Conservation (phyloP, 176 grass and related monocot species). For the Phragmites australis region DNA sequence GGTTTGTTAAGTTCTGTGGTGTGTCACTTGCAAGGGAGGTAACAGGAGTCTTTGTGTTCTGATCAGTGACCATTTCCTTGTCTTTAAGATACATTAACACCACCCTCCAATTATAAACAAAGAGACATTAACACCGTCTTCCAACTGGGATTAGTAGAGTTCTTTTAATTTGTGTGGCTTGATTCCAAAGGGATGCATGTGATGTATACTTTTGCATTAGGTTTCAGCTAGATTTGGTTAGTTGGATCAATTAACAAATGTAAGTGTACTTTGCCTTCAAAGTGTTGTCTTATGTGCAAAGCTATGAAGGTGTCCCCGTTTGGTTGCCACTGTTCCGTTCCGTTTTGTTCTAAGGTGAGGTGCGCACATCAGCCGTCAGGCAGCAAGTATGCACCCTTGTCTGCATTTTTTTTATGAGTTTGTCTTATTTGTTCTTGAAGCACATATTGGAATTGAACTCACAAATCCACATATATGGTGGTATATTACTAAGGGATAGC, state of each 20-base stretch:
- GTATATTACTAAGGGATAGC: too few species aligned
- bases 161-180: conserved; percentile 12
- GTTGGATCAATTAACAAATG: conserved; percentile 26
- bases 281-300: conserved; percentile 34
- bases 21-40: conserved; percentile 43
- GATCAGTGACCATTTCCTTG: conserved; percentile 8
- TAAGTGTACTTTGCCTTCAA: conserved; percentile 49
- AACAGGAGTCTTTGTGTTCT: conserved; percentile 18
- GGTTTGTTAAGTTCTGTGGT: neutral
- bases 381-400: neutral
- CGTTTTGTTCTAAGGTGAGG: neutral
- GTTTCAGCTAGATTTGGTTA: conserved; percentile 40
- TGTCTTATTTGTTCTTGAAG: neutral
- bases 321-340: neutral
- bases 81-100: conserved; percentile 47
- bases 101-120: conserved; percentile 4
- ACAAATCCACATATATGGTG: neutral
- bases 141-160: conserved; percentile 26
- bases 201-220: neutral
- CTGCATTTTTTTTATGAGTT: too few species aligned
- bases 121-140: conserved; percentile 22
- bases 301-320: neutral
- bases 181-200: conserved; percentile 11
- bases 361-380: neutral
- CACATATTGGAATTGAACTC: neutral